Conservation (phyloP, 768 basidiomycete genomes). For the Holtermanniella nyarrowii region DNA sequence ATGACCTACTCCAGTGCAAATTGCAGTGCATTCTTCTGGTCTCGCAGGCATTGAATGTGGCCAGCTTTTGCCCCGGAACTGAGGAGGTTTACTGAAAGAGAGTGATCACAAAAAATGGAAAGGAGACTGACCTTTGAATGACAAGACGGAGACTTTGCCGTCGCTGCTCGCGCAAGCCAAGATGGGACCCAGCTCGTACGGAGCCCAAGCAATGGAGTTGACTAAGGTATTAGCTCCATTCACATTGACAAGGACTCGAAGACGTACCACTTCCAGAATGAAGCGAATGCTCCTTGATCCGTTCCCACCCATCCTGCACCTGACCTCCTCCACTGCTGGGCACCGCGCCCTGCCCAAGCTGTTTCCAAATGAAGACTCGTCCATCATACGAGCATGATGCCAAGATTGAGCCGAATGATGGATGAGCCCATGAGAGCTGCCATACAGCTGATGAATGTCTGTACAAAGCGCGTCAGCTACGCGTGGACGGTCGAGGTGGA, state of each 20-base stretch:
- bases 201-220: conserved; percentile 98
- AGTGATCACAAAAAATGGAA: background rate
- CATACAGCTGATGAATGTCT: conserved; percentile 97
- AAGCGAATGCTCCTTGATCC: conserved; percentile 87
- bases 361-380: conserved; percentile 97
- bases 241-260: conserved; percentile 27
- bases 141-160: conserved; percentile 89
- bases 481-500: background rate
- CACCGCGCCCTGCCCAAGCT: conserved; percentile 42
- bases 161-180: conserved; percentile 95
- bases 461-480: background rate
- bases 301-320: conserved; percentile 64
- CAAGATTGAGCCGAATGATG: conserved; percentile 90
- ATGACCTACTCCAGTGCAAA: no score
- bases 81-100: no score
- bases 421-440: conserved; percentile 98
- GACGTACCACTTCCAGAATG: conserved; percentile 92
- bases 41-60: background rate
- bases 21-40: no score
- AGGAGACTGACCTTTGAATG: conserved; percentile 72
- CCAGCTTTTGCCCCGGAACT: background rate
- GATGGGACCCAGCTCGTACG: conserved; percentile 92
- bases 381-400: conserved; percentile 99
- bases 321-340: conserved; percentile 22
- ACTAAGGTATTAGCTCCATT: conserved; percentile 47